phyloP scores from a whole-genome alignment of 805 yeast genomes.

The Saccharomycopsis schoenii region DNA sequence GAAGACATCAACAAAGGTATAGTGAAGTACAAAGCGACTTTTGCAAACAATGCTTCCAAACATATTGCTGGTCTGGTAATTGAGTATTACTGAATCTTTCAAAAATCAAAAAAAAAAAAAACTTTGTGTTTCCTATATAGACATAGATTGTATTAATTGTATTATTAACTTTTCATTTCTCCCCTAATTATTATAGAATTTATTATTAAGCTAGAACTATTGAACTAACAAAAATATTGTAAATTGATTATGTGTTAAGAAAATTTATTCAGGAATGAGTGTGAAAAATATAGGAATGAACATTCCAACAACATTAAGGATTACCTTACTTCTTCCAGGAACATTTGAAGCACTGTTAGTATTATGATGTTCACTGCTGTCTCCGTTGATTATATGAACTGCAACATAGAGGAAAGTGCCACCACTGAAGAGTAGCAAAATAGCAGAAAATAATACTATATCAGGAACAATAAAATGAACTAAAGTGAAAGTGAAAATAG shows the following conservation, averaged over 20 bases:
- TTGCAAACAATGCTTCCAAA: slow-evolving; percentile 59
- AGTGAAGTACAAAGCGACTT: slow-evolving; percentile 50
- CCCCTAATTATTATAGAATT: too few species aligned
- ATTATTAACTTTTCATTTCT: background rate
- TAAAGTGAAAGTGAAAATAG: slow-evolving; percentile 39
- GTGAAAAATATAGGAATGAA: slow-evolving; percentile 5
- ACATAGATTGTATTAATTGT: background rate
- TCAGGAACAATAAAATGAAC: slow-evolving; percentile 22
- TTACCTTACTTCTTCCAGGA: background rate
- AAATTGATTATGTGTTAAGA: background rate
- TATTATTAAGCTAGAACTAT: background rate
- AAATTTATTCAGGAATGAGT: background rate
- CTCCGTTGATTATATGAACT: slow-evolving; percentile 44
- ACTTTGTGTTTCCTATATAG: too few species aligned
- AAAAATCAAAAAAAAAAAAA: background rate
- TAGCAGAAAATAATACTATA: slow-evolving; percentile 32
- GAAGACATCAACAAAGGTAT: slow-evolving; percentile 64
- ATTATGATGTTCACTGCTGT: background rate
- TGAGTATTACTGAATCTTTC: background rate
- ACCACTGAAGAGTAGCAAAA: slow-evolving; percentile 52
- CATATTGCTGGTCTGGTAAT: slow-evolving; percentile 56
- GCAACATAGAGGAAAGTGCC: slow-evolving; percentile 71
- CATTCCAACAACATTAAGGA: slow-evolving; percentile 6
- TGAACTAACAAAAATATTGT: background rate
- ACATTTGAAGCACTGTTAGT: background rate